Evolutionary conservation across 805 yeast species (phyloP).

Genomic region (Yarrowia sp.): DNA sequence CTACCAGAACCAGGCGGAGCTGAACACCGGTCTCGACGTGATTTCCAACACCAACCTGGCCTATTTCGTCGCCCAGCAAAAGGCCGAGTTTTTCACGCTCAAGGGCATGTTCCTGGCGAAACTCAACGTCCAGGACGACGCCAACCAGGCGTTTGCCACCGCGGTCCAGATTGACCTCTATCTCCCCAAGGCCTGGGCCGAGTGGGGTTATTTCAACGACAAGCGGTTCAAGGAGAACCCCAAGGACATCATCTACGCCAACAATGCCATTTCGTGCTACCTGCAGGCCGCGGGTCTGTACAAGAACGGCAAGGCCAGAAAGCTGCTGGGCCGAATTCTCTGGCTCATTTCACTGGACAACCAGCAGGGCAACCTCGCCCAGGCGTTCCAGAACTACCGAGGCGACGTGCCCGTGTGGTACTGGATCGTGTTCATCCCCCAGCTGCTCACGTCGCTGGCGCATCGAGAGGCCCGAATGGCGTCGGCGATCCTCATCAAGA

Average conservation of each 20-base stretch:
- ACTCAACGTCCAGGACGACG: slow-evolving; percentile 88
- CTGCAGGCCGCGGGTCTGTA: slow-evolving; percentile 97
- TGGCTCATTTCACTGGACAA: slow-evolving; percentile 96
- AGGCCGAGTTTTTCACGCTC: slow-evolving; percentile 95
- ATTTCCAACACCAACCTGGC: slow-evolving; percentile 95
- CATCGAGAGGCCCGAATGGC: slow-evolving; percentile 91
- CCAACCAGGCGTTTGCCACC: slow-evolving; percentile 96
- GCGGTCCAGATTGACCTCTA: slow-evolving; percentile 96
- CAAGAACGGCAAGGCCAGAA: slow-evolving; percentile 89
- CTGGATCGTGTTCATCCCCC: slow-evolving; percentile 98
- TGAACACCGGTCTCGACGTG: slow-evolving; percentile 94
- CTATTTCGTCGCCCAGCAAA: slow-evolving; percentile 95
- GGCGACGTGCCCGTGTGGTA: slow-evolving; percentile 99
- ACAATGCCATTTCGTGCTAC: slow-evolving; percentile 94
- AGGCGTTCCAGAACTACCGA: slow-evolving; percentile 87
- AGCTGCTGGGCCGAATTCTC: slow-evolving; percentile 82
- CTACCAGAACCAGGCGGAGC: slow-evolving; percentile 86
- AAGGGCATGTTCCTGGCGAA: slow-evolving; percentile 98
- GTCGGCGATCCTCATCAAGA: slow-evolving; percentile 83
- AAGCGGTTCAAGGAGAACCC: slow-evolving; percentile 84
- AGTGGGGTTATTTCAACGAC: slow-evolving; percentile 98
- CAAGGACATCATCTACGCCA: slow-evolving; percentile 80
- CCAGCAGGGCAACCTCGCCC: slow-evolving; percentile 75
- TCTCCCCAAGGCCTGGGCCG: slow-evolving; percentile 98
- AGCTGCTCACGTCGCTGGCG: slow-evolving; percentile 84